Percentiles rank a stretch among this genome's conserved stretches.
Conservation (phyloP, 768 basidiomycete genomes). For the Dendrothele bispora region DNA sequence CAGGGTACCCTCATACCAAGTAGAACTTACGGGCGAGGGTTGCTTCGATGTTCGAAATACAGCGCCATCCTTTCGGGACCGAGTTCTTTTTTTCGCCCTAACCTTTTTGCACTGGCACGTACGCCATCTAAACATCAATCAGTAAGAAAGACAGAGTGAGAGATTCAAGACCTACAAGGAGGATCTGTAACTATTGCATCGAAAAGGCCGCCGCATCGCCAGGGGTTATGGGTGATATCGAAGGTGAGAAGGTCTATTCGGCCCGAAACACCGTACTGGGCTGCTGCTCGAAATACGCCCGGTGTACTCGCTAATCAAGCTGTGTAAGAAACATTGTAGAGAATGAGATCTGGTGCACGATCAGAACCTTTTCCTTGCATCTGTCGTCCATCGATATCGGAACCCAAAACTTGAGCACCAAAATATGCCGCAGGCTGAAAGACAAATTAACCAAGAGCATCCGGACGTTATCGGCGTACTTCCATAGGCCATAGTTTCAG, state of each 20-base stretch:
- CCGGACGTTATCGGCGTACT: constrained; percentile 17
- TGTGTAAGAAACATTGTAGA: background rate
- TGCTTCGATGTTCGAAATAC: too few species aligned
- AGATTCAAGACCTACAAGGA: constrained; percentile 89
- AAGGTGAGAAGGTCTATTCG: constrained; percentile 87
- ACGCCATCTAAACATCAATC: too few species aligned
- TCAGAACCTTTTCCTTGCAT: constrained; percentile 86
- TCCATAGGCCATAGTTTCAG: constrained; percentile 89
- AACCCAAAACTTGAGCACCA: constrained; percentile 86
- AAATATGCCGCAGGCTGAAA: constrained; percentile 83
- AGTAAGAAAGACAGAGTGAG: too few species aligned
- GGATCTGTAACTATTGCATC: constrained; percentile 96
- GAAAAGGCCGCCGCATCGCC: constrained; percentile 85
- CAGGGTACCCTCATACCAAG: background rate
- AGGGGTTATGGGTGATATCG: constrained; percentile 85
- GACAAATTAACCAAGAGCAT: too few species aligned
- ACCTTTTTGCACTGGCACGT: too few species aligned
- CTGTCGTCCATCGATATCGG: constrained; percentile 96
- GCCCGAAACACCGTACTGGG: constrained; percentile 76
- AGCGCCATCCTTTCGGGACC: too few species aligned
- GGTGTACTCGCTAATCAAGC: constrained; percentile 52
- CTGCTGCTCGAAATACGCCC: constrained; percentile 77
- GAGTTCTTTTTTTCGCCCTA: too few species aligned
- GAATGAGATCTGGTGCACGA: background rate
- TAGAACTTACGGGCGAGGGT: too few species aligned